phyloP scores from a whole-genome alignment of 164 flowering plant species.

The Macadamia integrifolia region DNA sequence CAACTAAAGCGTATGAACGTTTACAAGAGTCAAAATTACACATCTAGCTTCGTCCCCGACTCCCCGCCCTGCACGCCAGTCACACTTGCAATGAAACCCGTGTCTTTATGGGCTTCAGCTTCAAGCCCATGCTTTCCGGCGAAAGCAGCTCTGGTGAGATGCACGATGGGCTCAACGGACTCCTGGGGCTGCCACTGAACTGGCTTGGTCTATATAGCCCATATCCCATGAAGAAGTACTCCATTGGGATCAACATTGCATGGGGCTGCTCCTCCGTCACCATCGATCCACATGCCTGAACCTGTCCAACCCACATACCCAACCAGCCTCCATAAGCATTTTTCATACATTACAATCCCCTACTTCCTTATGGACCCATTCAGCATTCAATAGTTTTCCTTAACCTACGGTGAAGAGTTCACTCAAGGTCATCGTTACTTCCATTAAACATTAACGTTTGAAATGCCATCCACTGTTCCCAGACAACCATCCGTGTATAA shows the following conservation, averaged over 20 bases:
- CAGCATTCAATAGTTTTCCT: neutral
- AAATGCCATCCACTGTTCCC: too few relatives aligned
- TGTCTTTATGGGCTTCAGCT: slow-evolving; percentile 89
- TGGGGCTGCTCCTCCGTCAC: slow-evolving; percentile 98
- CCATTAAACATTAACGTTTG: too few relatives aligned
- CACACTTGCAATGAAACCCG: slow-evolving; percentile 33
- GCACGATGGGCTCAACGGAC: slow-evolving; percentile 84
- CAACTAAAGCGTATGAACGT: too few relatives aligned
- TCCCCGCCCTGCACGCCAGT: neutral
- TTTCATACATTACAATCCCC: neutral
- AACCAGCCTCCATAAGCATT: neutral
- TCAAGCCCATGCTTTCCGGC: slow-evolving; percentile 96
- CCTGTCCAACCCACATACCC: slow-evolving; percentile 38
- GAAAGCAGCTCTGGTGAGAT: slow-evolving; percentile 90
- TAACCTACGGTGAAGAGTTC: too few relatives aligned
- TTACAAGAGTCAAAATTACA: too few relatives aligned
- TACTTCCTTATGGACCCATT: neutral
- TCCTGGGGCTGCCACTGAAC: slow-evolving; percentile 70
- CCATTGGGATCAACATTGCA: slow-evolving; percentile 94
- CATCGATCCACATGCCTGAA: slow-evolving; percentile 93
- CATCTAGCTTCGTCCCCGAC: too few relatives aligned
- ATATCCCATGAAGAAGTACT: slow-evolving; percentile 90
- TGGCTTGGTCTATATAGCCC: slow-evolving; percentile 65
- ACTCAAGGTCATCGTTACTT: too few relatives aligned
- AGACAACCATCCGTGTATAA: too few relatives aligned